Evolutionary conservation across 257 asterid genomes (phyloP).

Genomic region (Haberlea rhodopensis): DNA sequence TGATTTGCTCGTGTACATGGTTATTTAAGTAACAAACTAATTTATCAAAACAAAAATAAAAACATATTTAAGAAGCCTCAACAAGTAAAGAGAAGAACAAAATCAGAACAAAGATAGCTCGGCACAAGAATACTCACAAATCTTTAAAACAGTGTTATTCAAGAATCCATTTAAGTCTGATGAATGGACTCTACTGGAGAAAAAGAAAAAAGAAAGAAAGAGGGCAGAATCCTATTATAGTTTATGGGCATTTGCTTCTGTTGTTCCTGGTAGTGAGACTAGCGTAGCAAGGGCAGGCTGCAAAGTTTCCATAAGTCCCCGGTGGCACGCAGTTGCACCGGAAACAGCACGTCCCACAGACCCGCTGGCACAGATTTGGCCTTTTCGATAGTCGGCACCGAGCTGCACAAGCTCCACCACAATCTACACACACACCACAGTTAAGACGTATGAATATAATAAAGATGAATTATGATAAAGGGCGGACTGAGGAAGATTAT

Average conservation of each 20-base stretch:
- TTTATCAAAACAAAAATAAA: no score
- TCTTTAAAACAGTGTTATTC: neutral
- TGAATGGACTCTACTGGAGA: neutral
- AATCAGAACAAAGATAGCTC: neutral
- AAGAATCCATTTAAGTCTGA: neutral
- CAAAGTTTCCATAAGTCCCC: conserved; percentile 61
- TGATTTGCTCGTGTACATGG: no score
- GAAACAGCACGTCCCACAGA: conserved; percentile 65
- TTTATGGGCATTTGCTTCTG: conserved; percentile 56
- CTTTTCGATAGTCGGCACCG: conserved; percentile 56
- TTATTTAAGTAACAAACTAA: neutral
- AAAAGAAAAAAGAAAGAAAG: neutral
- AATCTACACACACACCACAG: conserved; percentile 32
- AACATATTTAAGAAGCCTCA: neutral
- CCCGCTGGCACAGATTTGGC: conserved; percentile 59
- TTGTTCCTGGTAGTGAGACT: conserved; percentile 46
- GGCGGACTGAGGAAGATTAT: neutral
- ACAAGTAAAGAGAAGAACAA: neutral
- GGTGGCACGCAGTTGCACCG: conserved; percentile 67
- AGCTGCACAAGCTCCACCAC: conserved; percentile 49
- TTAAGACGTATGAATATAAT: neutral
- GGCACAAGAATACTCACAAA: neutral
- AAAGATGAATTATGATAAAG: neutral
- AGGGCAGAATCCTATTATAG: neutral
- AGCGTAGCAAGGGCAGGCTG: conserved; percentile 62